These are phyloP conservation scores for Yamadazyma pseudoaaseri DNA, from an alignment of 1,139 yeast genomes.

Conservation along the genomic window DNA sequence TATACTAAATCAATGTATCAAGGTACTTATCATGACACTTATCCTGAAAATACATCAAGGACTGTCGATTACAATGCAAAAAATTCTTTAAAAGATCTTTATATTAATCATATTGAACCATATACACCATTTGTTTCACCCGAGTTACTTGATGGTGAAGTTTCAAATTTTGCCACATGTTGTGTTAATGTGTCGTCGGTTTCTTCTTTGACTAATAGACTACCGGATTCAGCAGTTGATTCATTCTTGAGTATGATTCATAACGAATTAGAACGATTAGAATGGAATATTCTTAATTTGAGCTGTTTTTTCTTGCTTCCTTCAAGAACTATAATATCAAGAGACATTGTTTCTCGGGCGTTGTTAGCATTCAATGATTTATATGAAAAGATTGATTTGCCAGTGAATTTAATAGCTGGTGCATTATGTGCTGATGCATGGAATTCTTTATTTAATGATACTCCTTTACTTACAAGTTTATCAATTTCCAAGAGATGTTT, in stretches of 20 bases:
- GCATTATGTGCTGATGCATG: conserved; percentile 21
- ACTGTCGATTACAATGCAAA: conserved; percentile 1
- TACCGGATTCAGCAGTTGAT: conserved; percentile 15
- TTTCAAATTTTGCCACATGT: conserved; percentile 17
- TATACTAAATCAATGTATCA: conserved; percentile 8
- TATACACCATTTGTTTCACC: conserved; percentile 20
- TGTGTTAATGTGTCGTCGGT: conserved; percentile 20
- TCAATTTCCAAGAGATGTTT: conserved; percentile 9
- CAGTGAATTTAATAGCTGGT: conserved; percentile 16
- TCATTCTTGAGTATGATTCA: conserved; percentile 13
- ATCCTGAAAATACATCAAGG: neutral
- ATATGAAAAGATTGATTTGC: conserved; percentile 7
- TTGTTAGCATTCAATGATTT: conserved; percentile 15
- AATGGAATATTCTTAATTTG: conserved; percentile 16
- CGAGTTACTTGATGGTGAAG: conserved; percentile 12
- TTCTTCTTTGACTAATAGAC: conserved; percentile 12
- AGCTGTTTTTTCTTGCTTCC: conserved; percentile 21
- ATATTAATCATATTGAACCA: conserved; percentile 17
- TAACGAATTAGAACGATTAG: conserved; percentile 9
- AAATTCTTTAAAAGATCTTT: conserved; percentile 10
- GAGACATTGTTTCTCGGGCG: conserved; percentile 8
- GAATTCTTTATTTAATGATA: conserved; percentile 15
- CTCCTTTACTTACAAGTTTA: conserved; percentile 13
- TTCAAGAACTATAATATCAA: conserved; percentile 13
- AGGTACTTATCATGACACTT: neutral